phyloP scores from a whole-genome alignment of 2,329 filamentous ascomycete genomes.

The Monilinia polystroma region DNA sequence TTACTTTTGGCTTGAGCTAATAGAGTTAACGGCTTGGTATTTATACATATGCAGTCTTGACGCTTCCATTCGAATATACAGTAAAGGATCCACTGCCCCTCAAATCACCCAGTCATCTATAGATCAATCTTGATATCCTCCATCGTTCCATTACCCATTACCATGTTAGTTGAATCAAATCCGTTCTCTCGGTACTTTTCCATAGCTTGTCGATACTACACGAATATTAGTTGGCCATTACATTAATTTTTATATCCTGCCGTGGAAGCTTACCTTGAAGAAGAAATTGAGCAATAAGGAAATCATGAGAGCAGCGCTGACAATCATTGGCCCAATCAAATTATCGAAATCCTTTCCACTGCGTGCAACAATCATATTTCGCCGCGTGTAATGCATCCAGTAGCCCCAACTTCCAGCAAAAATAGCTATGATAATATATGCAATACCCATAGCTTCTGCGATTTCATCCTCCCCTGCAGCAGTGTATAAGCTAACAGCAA shows the following conservation, averaged over 20 bases:
- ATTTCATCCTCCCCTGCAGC: conserved; percentile 78
- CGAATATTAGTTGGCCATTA: conserved; percentile 22
- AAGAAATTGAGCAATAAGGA: conserved; percentile 85
- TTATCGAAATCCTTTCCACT: conserved; percentile 95
- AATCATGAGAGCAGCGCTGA: conserved; percentile 74
- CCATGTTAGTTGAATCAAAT: conserved; percentile 10
- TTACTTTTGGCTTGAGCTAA: neutral
- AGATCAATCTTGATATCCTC: conserved; percentile 25
- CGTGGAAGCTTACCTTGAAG: conserved; percentile 65
- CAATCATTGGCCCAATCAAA: conserved; percentile 76
- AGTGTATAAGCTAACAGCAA: conserved; percentile 85
- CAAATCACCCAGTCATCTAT: conserved; percentile 9
- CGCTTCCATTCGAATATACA: conserved; percentile 1
- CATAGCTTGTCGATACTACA: conserved; percentile 35
- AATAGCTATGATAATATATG: conserved; percentile 77
- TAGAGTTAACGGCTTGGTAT: conserved; percentile 7
- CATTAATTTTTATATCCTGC: neutral
- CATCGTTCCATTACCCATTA: conserved; percentile 1
- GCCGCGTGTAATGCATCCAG: conserved; percentile 72
- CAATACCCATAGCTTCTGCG: conserved; percentile 74
- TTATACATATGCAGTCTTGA: conserved; percentile 3
- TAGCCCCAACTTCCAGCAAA: conserved; percentile 90
- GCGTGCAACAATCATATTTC: conserved; percentile 76
- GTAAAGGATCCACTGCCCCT: conserved; percentile 7
- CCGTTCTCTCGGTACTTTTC: conserved; percentile 17